Conservation (phyloP, 2,329 filamentous ascomycete genomes). For the Allantophomopsis lycopodina region DNA sequence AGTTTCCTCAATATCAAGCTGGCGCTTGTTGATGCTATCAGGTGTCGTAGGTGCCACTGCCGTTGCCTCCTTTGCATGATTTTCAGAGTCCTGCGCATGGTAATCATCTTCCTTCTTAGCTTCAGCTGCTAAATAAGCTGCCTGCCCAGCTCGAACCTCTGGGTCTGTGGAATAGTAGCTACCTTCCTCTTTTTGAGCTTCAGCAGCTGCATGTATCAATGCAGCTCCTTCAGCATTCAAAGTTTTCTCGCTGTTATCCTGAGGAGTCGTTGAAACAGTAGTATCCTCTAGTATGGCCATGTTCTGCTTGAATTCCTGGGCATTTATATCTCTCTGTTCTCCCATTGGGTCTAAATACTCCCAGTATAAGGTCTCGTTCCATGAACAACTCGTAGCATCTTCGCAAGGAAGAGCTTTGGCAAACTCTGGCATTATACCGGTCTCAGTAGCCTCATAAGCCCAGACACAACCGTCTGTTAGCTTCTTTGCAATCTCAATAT, state of each 20-base stretch:
- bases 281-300: slow-evolving; percentile 4
- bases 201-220: slow-evolving; percentile 1
- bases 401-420: slow-evolving; percentile 33
- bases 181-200: not conserved
- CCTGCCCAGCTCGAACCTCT: too few species aligned
- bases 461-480: slow-evolving; percentile 58
- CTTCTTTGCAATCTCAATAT: slow-evolving; percentile 48
- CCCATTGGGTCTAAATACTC: slow-evolving; percentile 21
- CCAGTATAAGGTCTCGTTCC: slow-evolving; percentile 16
- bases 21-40: too few species aligned
- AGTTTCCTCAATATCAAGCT: too few species aligned
- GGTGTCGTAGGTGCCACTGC: too few species aligned
- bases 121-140: too few species aligned
- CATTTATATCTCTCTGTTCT: slow-evolving; percentile 26
- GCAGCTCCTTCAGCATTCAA: slow-evolving; percentile 15
- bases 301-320: slow-evolving; percentile 25
- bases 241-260: slow-evolving; percentile 21
- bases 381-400: slow-evolving; percentile 11
- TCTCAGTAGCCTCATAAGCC: slow-evolving; percentile 47
- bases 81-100: too few species aligned
- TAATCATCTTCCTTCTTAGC: too few species aligned
- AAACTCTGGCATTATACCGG: slow-evolving; percentile 53
- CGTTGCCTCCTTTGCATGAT: too few species aligned
- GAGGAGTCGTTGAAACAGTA: slow-evolving; percentile 15
- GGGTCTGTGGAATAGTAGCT: too few species aligned